Conservation (phyloP, 192 early-diverging fungal genomes). For the Coemansia sp. region DNA sequence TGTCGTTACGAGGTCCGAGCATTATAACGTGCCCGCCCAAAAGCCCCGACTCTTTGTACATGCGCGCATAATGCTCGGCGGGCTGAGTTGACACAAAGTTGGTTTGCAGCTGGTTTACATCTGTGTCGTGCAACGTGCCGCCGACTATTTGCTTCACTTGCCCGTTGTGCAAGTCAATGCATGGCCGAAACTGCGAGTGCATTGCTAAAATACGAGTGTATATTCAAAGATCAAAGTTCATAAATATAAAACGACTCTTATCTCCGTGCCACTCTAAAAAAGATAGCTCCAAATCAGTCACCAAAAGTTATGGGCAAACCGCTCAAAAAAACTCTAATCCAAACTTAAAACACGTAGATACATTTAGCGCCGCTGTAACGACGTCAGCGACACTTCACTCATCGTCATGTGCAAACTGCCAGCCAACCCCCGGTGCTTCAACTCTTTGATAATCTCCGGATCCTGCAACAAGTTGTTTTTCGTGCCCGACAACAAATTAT, state of each 20-base stretch:
- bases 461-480: conserved; percentile 47
- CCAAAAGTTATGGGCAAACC: no score
- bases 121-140: conserved; percentile 74
- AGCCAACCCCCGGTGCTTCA: conserved; percentile 36
- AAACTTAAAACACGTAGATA: not conserved
- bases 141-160: conserved; percentile 99
- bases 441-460: conserved; percentile 42
- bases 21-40: conserved; percentile 93
- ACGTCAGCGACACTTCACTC: conserved; percentile 46
- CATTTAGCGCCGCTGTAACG: conserved; percentile 11
- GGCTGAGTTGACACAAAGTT: conserved; percentile 92
- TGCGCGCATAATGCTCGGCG: conserved; percentile 75
- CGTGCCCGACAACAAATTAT: conserved; percentile 60
- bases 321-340: no score
- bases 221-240: not conserved
- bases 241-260: conserved; percentile 2
- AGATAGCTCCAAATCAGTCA: no score
- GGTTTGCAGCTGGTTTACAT: conserved; percentile 65
- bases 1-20: conserved; percentile 83
- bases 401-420: conserved; percentile 38
- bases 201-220: not conserved
- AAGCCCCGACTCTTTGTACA: conserved; percentile 74
- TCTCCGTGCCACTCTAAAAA: not conserved
- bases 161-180: conserved; percentile 96
- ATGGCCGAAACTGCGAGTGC: conserved; percentile 80